phyloP scores from a whole-genome alignment of 805 yeast genomes.

The Myxozyma melibiosi region DNA sequence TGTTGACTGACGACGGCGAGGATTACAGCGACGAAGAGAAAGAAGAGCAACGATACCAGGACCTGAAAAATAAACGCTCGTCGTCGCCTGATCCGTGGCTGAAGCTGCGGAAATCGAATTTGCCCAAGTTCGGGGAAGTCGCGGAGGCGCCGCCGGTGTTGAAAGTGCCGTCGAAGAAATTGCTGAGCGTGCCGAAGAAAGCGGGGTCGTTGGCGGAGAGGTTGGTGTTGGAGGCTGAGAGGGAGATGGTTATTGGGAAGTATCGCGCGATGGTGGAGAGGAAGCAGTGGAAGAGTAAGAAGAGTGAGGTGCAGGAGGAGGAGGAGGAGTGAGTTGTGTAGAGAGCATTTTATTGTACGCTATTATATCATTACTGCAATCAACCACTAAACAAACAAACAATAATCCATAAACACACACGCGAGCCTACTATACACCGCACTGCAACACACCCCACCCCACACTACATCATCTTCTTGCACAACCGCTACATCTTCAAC shows the following conservation, averaged over 20 bases:
- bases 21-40: conserved; percentile 29
- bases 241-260: conserved; percentile 43
- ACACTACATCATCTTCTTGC: neutral
- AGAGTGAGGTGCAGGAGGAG: conserved; percentile 1
- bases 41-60: conserved; percentile 36
- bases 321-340: neutral
- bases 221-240: conserved; percentile 44
- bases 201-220: conserved; percentile 47
- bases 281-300: conserved; percentile 3
- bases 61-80: conserved; percentile 25
- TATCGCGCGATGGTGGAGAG: conserved; percentile 41
- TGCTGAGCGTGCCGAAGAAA: conserved; percentile 45
- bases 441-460: neutral
- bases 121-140: conserved; percentile 48
- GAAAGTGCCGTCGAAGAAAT: conserved; percentile 39
- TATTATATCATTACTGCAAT: neutral
- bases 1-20: conserved; percentile 36
- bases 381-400: no score
- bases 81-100: conserved; percentile 51
- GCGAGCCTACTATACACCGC: neutral
- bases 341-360: neutral
- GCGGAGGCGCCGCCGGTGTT: conserved; percentile 48
- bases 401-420: no score
- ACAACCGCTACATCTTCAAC: neutral
- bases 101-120: conserved; percentile 35